Evolutionary conservation across 345 rosid species (phyloP).

Genomic region (Dovyalis caffra): DNA sequence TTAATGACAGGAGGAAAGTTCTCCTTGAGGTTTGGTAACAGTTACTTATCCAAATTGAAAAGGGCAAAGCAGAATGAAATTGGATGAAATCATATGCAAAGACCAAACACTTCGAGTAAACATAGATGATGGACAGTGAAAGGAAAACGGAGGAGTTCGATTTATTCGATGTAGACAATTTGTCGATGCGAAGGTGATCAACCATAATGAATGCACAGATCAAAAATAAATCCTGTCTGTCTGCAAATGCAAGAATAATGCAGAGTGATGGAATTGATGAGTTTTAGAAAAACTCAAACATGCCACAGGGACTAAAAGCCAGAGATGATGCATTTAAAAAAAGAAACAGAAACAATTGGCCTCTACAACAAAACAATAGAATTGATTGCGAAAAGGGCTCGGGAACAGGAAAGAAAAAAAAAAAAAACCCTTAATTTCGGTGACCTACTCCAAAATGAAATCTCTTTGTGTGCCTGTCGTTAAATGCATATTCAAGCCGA

Average conservation of each 20-base stretch:
- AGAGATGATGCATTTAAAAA: neutral
- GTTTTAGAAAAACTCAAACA: no score
- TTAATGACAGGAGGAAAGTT: neutral
- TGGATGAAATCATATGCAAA: neutral
- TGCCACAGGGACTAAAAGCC: neutral
- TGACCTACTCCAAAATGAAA: slow-evolving; percentile 94
- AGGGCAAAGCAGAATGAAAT: no score
- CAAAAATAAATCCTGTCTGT: no score
- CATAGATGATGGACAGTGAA: neutral
- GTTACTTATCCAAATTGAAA: no score
- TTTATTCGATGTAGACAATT: neutral
- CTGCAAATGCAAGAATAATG: no score
- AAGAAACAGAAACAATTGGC: neutral
- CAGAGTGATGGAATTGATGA: no score
- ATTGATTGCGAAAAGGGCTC: neutral
- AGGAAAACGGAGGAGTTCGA: neutral
- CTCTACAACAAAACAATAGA: neutral
- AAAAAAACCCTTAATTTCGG: slow-evolving; percentile 45
- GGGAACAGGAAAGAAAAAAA: no score
- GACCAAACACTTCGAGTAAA: neutral
- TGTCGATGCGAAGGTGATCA: neutral
- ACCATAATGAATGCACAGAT: neutral
- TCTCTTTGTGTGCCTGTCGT: slow-evolving; percentile 57
- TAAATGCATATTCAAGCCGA: slow-evolving; percentile 83
- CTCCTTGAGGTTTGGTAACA: neutral